phyloP scores from a whole-genome alignment of 164 flowering plant genomes.

The Macadamia integrifolia region DNA sequence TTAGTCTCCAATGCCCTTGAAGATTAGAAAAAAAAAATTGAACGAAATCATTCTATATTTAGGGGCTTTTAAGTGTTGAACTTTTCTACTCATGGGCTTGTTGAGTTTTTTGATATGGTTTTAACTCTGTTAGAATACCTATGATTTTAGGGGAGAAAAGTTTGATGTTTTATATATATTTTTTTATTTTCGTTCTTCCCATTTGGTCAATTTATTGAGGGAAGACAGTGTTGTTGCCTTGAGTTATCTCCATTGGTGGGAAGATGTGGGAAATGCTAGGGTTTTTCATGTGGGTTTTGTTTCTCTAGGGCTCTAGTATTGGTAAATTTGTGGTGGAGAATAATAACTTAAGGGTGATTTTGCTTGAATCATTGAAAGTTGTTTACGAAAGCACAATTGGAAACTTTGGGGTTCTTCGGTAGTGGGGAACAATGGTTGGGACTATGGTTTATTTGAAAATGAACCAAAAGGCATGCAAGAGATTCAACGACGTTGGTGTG shows the following conservation, averaged over 20 bases:
- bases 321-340: constrained; percentile 1
- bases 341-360: not conserved
- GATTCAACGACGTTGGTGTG: not conserved
- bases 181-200: not conserved
- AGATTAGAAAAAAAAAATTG: too few species aligned
- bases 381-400: not conserved
- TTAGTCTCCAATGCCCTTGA: too few species aligned
- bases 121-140: not conserved
- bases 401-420: not conserved
- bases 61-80: not conserved
- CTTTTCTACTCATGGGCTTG: not conserved
- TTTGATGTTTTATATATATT: too few species aligned
- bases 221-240: constrained; percentile 2
- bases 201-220: not conserved
- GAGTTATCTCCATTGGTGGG: not conserved
- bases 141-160: not conserved
- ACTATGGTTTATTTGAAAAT: not conserved
- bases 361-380: not conserved
- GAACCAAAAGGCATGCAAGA: not conserved
- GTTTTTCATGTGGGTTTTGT: not conserved
- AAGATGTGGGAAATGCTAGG: not conserved
- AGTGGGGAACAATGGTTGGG: not conserved
- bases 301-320: not conserved
- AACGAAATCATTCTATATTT: too few species aligned
- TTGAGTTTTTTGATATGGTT: not conserved